phyloP scores from a whole-genome alignment of 192 early-diverging fungal species.

The Borealophlyctis nickersoniae region DNA sequence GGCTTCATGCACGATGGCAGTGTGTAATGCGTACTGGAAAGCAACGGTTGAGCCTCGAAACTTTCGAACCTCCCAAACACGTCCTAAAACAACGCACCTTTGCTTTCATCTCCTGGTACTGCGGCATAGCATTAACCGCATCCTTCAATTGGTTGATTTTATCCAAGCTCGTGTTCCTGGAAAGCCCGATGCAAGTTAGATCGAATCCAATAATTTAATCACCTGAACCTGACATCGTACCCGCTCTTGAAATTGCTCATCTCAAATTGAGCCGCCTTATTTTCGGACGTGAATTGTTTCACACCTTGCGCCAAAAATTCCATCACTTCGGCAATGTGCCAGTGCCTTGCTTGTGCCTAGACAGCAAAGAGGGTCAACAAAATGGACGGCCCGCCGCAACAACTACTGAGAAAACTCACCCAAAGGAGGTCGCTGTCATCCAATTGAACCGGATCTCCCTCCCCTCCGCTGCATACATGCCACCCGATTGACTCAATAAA shows the following conservation, averaged over 20 bases:
- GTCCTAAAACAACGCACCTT: conserved; percentile 23
- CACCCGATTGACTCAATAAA: not conserved
- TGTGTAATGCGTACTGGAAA: conserved; percentile 66
- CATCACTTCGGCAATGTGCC: conserved; percentile 77
- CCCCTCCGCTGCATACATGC: conserved; percentile 36
- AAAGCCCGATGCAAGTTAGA: conserved; percentile 23
- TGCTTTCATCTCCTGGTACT: conserved; percentile 74
- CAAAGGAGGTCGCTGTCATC: conserved; percentile 75
- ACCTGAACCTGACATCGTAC: too few relatives aligned
- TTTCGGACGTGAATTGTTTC: conserved; percentile 71
- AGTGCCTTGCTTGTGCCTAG: conserved; percentile 28
- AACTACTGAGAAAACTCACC: conserved; percentile 24
- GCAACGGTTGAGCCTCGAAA: not conserved
- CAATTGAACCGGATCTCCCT: conserved; percentile 38
- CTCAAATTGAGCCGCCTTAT: conserved; percentile 61
- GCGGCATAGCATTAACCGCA: conserved; percentile 71
- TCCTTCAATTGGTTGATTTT: conserved; percentile 69
- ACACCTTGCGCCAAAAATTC: conserved; percentile 65
- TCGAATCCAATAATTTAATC: conserved; percentile 66
- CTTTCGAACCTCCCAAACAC: not conserved
- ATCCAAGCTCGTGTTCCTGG: conserved; percentile 13
- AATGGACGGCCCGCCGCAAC: not conserved
- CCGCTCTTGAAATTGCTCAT: too few relatives aligned
- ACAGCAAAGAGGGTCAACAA: too few relatives aligned
- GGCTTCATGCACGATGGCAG: conserved; percentile 67